Evolutionary conservation across 805 yeast genomes (phyloP), one percentile per base, ranked within the genome.

Genomic region (Wickerhamiella hasegawae): DNA sequence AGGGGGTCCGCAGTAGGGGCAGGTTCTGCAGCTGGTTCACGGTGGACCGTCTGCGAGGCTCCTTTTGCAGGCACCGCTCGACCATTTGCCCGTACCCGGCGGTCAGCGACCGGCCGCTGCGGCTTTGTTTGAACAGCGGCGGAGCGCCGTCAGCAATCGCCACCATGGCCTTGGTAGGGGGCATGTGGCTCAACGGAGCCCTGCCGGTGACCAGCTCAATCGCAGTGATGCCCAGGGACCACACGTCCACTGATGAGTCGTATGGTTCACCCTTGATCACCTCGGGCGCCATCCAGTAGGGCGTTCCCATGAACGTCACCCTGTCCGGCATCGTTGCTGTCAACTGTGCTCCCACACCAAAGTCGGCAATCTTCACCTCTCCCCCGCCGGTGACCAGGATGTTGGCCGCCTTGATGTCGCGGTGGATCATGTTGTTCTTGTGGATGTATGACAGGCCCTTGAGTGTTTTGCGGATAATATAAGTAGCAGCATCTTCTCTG

Each of bases 241-340:
- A 90, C 35, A 90, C 80, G 52, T 90, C 98, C 1, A 84, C 94
- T 48, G 78, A 80, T 42, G 76, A 79, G 49, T 80, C 68, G 54
- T 90, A 84, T 1, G 90, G 93, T 8, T 58, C 53, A 31, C 55
- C 47, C 49, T 67, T 53, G 30, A 90, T 78, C n/a, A 87, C 79
- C 53, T 90, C 98, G 0, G 98, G 98, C 0, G 98, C 98, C 97
- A 87, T 85, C 96, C 96, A 85, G 55, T 72, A 82, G 11, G 96
- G 95, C 0, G 96, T 84, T 1, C 97, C 97, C 35, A 84, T 94
- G 63, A 85, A 76, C 0, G 95, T 81, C 37, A 69, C 71, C 43
- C 76, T 68, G 40, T 64, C 64, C 17, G 61, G 55, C 31, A 57
- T 38, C 12, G 77, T 66, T 31, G 63, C 57, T 16, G 76, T 68